Base-by-base conservation (phyloP, 768 basidiomycete species). In the Ephemerocybe angulata region DNA sequence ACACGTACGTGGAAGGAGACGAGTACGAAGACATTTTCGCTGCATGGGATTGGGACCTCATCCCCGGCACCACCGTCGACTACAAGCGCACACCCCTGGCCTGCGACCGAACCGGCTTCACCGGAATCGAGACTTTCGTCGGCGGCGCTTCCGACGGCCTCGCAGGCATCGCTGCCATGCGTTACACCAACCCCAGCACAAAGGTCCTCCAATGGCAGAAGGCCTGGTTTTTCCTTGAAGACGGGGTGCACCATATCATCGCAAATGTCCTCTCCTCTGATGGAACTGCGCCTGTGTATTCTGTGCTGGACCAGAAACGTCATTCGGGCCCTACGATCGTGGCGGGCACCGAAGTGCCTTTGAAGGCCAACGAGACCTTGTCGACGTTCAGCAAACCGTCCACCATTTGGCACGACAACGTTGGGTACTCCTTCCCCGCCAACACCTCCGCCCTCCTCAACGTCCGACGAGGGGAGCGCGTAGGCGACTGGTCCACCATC, bases 31-130 rank as follows among this genome's bases (percentile, higher is more conserved):
- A 88, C 60, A 88, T 88, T 28, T 70, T 81, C 3, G 87, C 81
- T 2, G 75, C 82, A 2, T 87, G 86, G 87, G 85, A 90, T 65
- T 90, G 88, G 88, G 83, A 87, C 59, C 75, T 87, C 6, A 82
- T 90, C 43, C 87, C 88, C 6, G 87, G 88, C 0, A 87, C 74
- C 27, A 89, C 88, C 1, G 75, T 78, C 33, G 83, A 88, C 63
- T 86, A 87, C 61, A 72, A 67, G 7, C 79, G 71, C 3, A 88
- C 86, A 0, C 64, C 72, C 0, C 71, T 90, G 15, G 63, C 63
- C 33, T 87, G 85, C 59, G 66, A 59, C 24, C 66, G 69, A 13
- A 76, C 79, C 1, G 59, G 66, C 22, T 69, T 70, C 53, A 71
- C 61, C 1, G 86, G 85, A 0, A 60, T 78, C 4, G 76, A 85